Evolutionary conservation across 2,329 filamentous ascomycete genomes (phyloP).

Genomic region (Bisporella sp.): DNA sequence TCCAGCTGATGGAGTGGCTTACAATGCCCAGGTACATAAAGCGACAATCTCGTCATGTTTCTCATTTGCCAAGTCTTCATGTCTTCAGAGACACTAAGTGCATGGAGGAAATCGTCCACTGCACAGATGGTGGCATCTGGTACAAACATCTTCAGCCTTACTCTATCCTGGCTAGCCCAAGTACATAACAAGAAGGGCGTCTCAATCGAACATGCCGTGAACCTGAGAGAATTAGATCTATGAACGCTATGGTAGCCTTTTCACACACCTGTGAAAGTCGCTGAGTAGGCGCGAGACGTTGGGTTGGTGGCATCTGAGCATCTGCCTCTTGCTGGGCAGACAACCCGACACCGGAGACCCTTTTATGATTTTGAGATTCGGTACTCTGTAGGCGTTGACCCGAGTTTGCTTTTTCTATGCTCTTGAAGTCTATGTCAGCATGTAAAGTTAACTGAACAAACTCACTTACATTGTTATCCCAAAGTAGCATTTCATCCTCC

Average conservation of each 20-base stretch:
- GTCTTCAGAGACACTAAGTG: neutral
- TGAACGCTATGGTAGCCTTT: constrained; percentile 14
- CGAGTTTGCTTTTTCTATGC: constrained; percentile 19
- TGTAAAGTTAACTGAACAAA: constrained; percentile 31
- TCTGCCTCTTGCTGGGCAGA: constrained; percentile 1
- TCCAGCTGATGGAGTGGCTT: constrained; percentile 9
- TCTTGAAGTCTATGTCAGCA: constrained; percentile 26
- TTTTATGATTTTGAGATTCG: constrained; percentile 10
- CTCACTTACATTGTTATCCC: constrained; percentile 63
- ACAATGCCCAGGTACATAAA: too few relatives aligned
- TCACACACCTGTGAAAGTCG: constrained; percentile 57
- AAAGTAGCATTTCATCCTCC: constrained; percentile 62
- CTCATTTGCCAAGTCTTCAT: neutral
- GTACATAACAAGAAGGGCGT: neutral
- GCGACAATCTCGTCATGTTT: too few relatives aligned
- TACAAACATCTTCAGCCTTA: too few relatives aligned
- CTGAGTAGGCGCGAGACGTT: constrained; percentile 63
- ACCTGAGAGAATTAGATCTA: constrained; percentile 21
- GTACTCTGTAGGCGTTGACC: constrained; percentile 12
- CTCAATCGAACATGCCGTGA: constrained; percentile 24
- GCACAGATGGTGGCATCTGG: too few relatives aligned
- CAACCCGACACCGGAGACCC: neutral
- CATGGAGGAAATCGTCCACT: too few relatives aligned
- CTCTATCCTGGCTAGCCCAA: too few relatives aligned
- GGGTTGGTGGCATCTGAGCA: constrained; percentile 12